Base-by-base conservation (phyloP, 495 filamentous ascomycete species). In the Penicillium diatomitis region DNA sequence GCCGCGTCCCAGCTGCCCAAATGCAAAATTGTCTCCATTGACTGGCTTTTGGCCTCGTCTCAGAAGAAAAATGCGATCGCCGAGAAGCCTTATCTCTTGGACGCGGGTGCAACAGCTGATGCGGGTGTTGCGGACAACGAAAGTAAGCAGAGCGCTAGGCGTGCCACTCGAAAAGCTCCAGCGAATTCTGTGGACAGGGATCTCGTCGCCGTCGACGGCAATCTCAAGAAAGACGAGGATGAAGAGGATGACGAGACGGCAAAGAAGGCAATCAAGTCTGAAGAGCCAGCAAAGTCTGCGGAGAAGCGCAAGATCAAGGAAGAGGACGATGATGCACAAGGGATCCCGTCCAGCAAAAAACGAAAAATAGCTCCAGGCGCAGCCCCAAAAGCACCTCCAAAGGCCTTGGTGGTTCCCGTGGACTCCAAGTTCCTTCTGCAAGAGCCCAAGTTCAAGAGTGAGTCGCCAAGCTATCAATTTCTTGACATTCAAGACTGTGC, bases 31-130 rank as follows among this genome's bases (percentile, higher is more conserved):
- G 79, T 88, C 32, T 71, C 67, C 5, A 47, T 86, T 4, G 61
- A 79, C 5, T 89, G 85, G 85, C 72, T 88, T 8, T 46, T 74
- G 1, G 70, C 78, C 1, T 82, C 75, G 6, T 56, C 72, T 9
- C 51, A 68, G 28, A 58, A 67, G 3, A 67, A 66, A 11, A 67
- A 63, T 9, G 68, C 65, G n/a, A 46, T 77, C 3, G 44, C 69
- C 0, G 78, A 77, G 51, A 63, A 69, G 12, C 36, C 66, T 4
- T 70, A 71, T 48, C 47, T 67, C 2, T 47, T 70, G 9, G 59
- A 50, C 30, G 36, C 54, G 10, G 44, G 8, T 35, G 5, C 6
- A 5, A 32, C 2, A 11, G 30, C 41, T n/a, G 10, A 43, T 44
- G 33, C n/a, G 7, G 32, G 41, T 9, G 53, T 35, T 50, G 29